Base-by-base conservation (phyloP, 2,329 filamentous ascomycete species). In the Xylaria sp. region DNA sequence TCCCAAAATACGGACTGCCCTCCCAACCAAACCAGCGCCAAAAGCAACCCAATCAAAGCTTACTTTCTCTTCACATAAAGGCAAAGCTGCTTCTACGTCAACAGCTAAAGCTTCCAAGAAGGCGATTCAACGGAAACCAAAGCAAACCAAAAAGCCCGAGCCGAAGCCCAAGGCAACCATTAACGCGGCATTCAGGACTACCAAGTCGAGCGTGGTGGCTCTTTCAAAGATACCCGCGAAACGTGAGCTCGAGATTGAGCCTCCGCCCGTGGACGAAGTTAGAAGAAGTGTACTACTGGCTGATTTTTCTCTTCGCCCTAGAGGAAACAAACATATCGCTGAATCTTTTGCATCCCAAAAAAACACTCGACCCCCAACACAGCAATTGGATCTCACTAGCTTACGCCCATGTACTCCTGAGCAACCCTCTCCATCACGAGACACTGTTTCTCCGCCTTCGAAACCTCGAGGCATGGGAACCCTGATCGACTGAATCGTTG, bases 1-100 rank as follows among this genome's bases (percentile, higher is more conserved):
- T 73, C 88, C 88, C 48, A 84, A 81, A 72, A 79, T 83, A 28
- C 79, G 80, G 25, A 79, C 79, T 56, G 75, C 80, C 23, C 73
- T 82, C 18, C 81, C 82, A 39, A 78, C 74, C 67, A 85, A 82
- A 76, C 78, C 75, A 66, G 78, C 73, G 58, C 65, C 71, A 20
- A 85, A 82, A 72, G 70, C 81, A 53, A 89, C 85, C 75, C 88
- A 90, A 73, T 83, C 81, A 70, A 84, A 81, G 69, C 81, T 90
- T 36, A 72, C 77, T 0, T 87, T 88, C 67, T 76, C 74, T 36
- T 72, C 65, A 39, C 66, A 74, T 66, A 53, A 59, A 66, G 30
- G 65, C 67, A 78, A 77, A 61, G 58, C 69, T 45, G 69, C 68
- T 59, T 65, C 71, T 58, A 43, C 72, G 18, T 63, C 74, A 20